phyloP scores from a whole-genome alignment of 352 stramenopile genomes.

The Pythium brassicae region DNA sequence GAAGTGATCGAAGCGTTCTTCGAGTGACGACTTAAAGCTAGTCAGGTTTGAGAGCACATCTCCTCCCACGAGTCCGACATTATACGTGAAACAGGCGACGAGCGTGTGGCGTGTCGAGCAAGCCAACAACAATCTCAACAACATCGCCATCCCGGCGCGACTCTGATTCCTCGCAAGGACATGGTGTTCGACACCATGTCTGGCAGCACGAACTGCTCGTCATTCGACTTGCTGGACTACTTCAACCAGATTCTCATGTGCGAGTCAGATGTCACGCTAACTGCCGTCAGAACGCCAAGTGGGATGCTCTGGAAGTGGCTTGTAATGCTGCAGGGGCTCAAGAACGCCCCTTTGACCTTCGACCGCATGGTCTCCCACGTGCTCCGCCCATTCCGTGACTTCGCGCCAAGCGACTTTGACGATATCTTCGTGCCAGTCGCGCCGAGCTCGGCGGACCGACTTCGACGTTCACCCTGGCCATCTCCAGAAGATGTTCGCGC shows the following conservation, averaged over 20 bases:
- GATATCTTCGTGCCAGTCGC: conserved; percentile 4
- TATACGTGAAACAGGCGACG: conserved; percentile 24
- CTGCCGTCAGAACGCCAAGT: conserved; percentile 17
- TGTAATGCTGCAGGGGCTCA: conserved; percentile 21
- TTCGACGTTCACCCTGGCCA: neutral
- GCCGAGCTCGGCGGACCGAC: neutral
- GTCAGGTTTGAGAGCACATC: conserved; percentile 19
- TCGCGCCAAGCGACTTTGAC: conserved; percentile 6
- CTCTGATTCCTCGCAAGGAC: conserved; percentile 24
- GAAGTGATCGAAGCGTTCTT: conserved; percentile 20
- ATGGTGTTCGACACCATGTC: conserved; percentile 21
- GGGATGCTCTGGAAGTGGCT: conserved; percentile 23
- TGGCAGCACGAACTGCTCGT: conserved; percentile 22
- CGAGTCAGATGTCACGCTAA: conserved; percentile 9
- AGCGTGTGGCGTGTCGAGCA: conserved; percentile 24
- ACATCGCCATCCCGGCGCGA: conserved; percentile 19
- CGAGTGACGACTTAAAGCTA: conserved; percentile 4
- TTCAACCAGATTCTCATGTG: conserved; percentile 31
- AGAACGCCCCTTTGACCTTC: conserved; percentile 21
- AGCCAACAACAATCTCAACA: conserved; percentile 31
- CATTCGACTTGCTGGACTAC: conserved; percentile 22
- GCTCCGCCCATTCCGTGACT: neutral
- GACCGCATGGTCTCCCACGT: conserved; percentile 17
- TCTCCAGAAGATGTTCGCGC: neutral
- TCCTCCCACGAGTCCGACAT: conserved; percentile 16